Evolutionary conservation across 2,329 filamentous ascomycete species (phyloP), one percentile per base, ranked within the genome.

Genomic region (Diaporthe destruens): DNA sequence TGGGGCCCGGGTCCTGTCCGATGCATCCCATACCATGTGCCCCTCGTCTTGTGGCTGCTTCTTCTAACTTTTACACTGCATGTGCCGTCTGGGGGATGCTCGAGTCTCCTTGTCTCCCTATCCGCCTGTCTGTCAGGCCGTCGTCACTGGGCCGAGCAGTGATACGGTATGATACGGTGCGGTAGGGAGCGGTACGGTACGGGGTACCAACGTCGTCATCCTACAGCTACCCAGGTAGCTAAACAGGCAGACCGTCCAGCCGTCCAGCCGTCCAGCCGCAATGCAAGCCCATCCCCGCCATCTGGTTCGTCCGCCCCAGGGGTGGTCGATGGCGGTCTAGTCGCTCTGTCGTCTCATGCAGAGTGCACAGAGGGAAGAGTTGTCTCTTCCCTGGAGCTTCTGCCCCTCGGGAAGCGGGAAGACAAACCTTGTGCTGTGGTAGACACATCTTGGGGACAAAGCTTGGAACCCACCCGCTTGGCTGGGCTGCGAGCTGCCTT

Each of bases 131-230:
- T 39, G 12, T 44, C 25, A 49, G 65, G 47, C 55, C 36, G 65
- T 56, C 39, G 56, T n/a, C n/a, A n/a, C 65, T 65, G 18, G 56
- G 25, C n/a, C 29, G 56, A 34, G 56, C 56, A 44, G 36, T n/a
- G 29, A 5, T 29, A 29, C 2, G 29, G 29, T 29, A 29, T 2
- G 29, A 5, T 29, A 29, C 2, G 29, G 29, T 29, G 5, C 2
- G 29, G 29, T 29, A 36, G 34, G 11, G 34, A 36, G 6, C 34
- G 34, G 34, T 6, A 11, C 11, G 34, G 3, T 36, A 36, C 34
- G 34, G 34, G 8, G 34, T 4, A 36, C 34, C 54, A 70, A 65
- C 57, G 71, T 73, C 71, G 71, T 73, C 71, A 73, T 73, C 71
- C 55, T 66, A 73, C 67, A 73, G 51, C n/a, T n/a, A n/a, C n/a